A percentile compares a stretch with the other conserved stretches of the same genome.
phyloP scores from a whole-genome alignment of 106 monocot genomes.

The Dendrobium huoshanense region DNA sequence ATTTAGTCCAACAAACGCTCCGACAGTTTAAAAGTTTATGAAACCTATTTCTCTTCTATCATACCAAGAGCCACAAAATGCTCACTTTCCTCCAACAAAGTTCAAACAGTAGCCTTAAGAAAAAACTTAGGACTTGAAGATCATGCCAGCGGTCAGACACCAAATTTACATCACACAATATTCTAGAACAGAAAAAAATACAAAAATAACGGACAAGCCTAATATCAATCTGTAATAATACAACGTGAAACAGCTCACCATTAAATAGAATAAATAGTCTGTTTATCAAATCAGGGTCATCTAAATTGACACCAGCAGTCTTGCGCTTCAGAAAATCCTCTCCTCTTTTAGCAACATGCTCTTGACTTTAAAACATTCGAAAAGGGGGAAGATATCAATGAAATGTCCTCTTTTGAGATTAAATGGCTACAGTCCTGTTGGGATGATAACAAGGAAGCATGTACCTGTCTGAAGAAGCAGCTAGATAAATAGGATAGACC shows the following conservation, averaged over 20 bases:
- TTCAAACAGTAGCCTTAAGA: not conserved
- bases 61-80: not conserved
- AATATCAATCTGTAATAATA: not conserved
- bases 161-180: not conserved
- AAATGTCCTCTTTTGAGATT: not conserved
- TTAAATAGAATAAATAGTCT: slow-evolving; percentile 82
- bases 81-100: not conserved
- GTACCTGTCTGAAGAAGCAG: slow-evolving; percentile 82
- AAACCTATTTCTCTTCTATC: not conserved
- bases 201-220: not conserved
- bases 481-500: slow-evolving; percentile 77
- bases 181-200: not conserved
- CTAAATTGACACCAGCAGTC: slow-evolving; percentile 58
- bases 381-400: slow-evolving; percentile 5
- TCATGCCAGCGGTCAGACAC: not conserved
- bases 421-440: not conserved
- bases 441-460: not conserved
- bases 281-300: slow-evolving; percentile 63
- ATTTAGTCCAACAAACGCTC: not conserved
- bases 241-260: slow-evolving; percentile 42
- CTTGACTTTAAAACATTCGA: slow-evolving; percentile 34
- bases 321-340: slow-evolving; percentile 71
- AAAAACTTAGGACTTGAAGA: not conserved
- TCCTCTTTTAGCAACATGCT: slow-evolving; percentile 44
- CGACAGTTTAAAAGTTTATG: not conserved